Percentiles rank a stretch among this genome's conserved stretches.
Evolutionary conservation across 257 asterid species (phyloP).

Genomic region (Capsicum baccatum): DNA sequence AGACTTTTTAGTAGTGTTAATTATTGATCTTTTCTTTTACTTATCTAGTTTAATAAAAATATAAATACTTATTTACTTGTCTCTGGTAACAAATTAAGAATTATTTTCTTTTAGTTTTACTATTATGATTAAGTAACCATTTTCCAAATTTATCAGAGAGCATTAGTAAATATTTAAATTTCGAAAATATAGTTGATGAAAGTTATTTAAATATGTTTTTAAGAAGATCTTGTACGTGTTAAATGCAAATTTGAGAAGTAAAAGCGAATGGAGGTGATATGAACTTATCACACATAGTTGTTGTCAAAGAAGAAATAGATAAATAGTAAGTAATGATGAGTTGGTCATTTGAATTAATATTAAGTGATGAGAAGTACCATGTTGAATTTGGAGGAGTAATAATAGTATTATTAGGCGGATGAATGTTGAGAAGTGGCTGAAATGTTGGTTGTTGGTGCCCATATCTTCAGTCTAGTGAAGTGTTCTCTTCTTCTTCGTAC

Average conservation of each 20-base stretch:
- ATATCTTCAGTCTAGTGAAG: slow-evolving; percentile 26
- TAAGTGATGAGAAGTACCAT: slow-evolving; percentile 37
- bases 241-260: not conserved
- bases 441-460: slow-evolving; percentile 36
- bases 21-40: no score
- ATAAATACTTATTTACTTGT: no score
- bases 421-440: slow-evolving; percentile 34
- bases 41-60: no score
- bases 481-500: not conserved
- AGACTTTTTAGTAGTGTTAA: no score
- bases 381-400: slow-evolving; percentile 51
- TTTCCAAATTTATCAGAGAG: no score
- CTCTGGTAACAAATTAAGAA: no score
- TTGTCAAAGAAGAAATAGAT: not conserved
- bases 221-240: no score
- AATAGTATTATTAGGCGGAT: slow-evolving; percentile 45
- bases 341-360: not conserved
- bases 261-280: not conserved
- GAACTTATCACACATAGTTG: not conserved
- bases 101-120: no score
- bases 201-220: no score
- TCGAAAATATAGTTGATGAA: no score
- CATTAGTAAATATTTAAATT: no score
- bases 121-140: no score
- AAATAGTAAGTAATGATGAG: not conserved